These are phyloP conservation scores for Polygonum maritimum DNA, from an alignment of 148 eudicot species.

Conservation along the genomic window DNA sequence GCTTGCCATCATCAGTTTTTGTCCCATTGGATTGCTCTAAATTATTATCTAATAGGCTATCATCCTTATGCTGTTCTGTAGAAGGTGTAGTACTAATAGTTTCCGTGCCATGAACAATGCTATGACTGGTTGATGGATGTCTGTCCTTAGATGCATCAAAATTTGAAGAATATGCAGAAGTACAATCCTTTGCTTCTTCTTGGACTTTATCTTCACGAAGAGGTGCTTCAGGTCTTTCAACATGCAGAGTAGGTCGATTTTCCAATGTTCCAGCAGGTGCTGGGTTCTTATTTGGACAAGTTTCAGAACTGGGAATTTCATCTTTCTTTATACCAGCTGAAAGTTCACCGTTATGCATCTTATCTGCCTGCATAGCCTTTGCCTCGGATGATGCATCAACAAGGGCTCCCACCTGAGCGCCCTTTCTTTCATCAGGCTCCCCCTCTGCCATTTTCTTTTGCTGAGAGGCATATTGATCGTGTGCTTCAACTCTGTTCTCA, in stretches of 20 bases:
- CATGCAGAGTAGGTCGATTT: conserved; percentile 18
- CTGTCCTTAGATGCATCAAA: conserved; percentile 17
- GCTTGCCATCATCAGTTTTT: conserved; percentile 10
- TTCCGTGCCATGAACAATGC: conserved; percentile 14
- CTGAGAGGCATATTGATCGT: conserved; percentile 31
- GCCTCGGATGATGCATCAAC: conserved; percentile 25
- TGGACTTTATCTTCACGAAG: conserved; percentile 20
- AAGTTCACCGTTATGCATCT: conserved; percentile 20
- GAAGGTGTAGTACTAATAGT: conserved; percentile 18
- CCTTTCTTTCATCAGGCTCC: conserved; percentile 19
- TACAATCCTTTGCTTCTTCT: conserved; percentile 17
- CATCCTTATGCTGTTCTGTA: conserved; percentile 22
- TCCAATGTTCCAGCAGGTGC: conserved; percentile 14
- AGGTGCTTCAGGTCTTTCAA: conserved; percentile 17
- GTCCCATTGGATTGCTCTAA: not conserved
- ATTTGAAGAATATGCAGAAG: conserved; percentile 15
- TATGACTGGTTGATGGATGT: conserved; percentile 22
- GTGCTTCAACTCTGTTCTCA: conserved; percentile 31
- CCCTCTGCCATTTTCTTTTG: conserved; percentile 33
- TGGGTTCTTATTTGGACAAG: conserved; percentile 18
- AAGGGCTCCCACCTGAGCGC: conserved; percentile 19
- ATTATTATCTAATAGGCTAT: conserved; percentile 10
- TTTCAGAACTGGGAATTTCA: conserved; percentile 14
- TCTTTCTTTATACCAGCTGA: conserved; percentile 19
- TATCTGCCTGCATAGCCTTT: conserved; percentile 17